phyloP scores from a whole-genome alignment of 768 basidiomycete genomes.

The Suillus occidentalis region DNA sequence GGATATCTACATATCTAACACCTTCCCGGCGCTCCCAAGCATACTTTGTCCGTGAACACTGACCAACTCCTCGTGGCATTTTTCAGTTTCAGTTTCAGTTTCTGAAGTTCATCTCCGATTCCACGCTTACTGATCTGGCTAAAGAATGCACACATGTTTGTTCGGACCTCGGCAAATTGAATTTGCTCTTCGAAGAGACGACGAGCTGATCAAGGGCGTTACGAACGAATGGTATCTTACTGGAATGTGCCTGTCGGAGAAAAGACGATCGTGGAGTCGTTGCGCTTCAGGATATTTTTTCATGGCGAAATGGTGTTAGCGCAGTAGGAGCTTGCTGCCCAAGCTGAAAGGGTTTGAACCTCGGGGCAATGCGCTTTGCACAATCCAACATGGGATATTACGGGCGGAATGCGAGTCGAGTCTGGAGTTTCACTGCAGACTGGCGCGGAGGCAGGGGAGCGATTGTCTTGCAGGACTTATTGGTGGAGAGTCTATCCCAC shows the following conservation, averaged over 20 bases:
- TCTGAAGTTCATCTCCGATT: constrained; percentile 44
- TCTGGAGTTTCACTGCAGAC: too few relatives aligned
- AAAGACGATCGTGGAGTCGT: constrained; percentile 44
- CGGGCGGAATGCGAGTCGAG: too few relatives aligned
- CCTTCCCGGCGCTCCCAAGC: constrained; percentile 39
- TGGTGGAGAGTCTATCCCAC: too few relatives aligned
- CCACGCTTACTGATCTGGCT: constrained; percentile 59
- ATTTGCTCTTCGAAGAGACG: constrained; percentile 56
- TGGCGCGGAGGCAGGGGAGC: too few relatives aligned
- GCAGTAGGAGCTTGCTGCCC: too few relatives aligned
- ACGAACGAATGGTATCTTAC: constrained; percentile 44
- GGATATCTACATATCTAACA: constrained; percentile 41
- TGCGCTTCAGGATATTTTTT: too few relatives aligned
- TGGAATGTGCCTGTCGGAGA: constrained; percentile 38
- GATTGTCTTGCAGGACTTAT: too few relatives aligned
- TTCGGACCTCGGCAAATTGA: constrained; percentile 74
- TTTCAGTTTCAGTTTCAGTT: constrained; percentile 45
- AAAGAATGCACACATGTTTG: constrained; percentile 74
- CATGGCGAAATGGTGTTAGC: too few relatives aligned
- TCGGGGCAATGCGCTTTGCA: too few relatives aligned
- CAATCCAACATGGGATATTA: too few relatives aligned
- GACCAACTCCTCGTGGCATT: constrained; percentile 47
- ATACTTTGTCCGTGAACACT: constrained; percentile 35
- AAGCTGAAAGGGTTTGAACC: too few relatives aligned
- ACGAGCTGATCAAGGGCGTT: constrained; percentile 70